These are phyloP conservation scores for Coemansia sp. DNA, from an alignment of 192 early-diverging fungal species.

Conservation along the genomic window DNA sequence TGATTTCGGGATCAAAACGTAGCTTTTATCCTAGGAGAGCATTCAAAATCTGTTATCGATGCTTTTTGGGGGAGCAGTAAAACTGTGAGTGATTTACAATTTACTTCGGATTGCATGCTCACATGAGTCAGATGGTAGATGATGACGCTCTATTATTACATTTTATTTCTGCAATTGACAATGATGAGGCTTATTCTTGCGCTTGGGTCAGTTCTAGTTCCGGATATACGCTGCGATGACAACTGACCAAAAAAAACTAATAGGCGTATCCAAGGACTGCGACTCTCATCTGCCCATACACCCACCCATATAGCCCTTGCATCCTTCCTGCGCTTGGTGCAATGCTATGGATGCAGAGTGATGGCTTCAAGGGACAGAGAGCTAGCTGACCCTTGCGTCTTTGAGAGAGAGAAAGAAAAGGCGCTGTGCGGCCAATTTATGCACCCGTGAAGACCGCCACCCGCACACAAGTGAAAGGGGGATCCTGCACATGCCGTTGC, in stretches of 20 bases:
- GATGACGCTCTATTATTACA: too few relatives aligned
- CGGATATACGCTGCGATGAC: too few relatives aligned
- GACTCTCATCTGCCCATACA: neutral
- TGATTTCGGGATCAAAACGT: neutral
- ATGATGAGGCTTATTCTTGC: too few relatives aligned
- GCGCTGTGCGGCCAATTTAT: neutral
- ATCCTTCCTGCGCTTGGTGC: neutral
- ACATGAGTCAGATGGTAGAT: neutral
- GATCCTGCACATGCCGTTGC: neutral
- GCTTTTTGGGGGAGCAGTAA: too few relatives aligned
- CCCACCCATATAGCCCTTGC: neutral
- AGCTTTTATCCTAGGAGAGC: too few relatives aligned
- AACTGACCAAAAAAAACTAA: too few relatives aligned
- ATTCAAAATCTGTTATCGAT: too few relatives aligned
- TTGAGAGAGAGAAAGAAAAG: neutral
- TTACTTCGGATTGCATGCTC: neutral
- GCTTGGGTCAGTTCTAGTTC: too few relatives aligned
- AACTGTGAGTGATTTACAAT: neutral
- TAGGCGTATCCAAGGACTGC: neutral
- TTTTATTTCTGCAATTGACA: too few relatives aligned
- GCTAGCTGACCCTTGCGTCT: neutral
- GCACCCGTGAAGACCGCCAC: slow-evolving; percentile 24
- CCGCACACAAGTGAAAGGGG: neutral
- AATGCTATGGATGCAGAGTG: neutral
- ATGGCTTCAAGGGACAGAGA: neutral